Conservation (phyloP, 306 rosid species). For the Cyclanthera cordifolia region DNA sequence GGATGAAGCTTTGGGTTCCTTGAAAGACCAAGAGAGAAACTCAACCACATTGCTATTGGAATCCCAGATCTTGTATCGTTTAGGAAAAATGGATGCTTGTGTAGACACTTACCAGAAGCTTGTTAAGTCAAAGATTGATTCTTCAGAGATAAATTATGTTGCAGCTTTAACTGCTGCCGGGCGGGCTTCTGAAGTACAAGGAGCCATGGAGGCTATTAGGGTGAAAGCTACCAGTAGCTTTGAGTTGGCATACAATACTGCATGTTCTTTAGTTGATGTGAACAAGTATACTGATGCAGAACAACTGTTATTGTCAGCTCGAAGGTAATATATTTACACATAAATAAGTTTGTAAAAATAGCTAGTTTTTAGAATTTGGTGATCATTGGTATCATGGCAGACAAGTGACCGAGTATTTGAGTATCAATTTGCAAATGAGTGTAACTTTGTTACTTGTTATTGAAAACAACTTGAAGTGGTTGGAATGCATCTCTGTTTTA, state of each 20-base stretch:
- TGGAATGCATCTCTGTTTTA: not conserved
- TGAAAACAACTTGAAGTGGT: not conserved
- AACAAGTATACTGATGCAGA: constrained; percentile 72
- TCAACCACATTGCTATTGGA: constrained; percentile 60
- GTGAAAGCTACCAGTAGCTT: constrained; percentile 75
- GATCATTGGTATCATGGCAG: not conserved
- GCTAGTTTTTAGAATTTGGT: not conserved
- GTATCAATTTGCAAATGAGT: not conserved
- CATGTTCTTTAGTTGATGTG: constrained; percentile 71
- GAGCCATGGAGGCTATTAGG: constrained; percentile 57
- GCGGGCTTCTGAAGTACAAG: constrained; percentile 75
- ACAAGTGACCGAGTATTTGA: not conserved
- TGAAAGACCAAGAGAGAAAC: constrained; percentile 47
- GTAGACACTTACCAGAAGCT: constrained; percentile 77
- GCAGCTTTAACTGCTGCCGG: constrained; percentile 77
- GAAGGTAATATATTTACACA: constrained; percentile 44
- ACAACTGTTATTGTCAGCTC: constrained; percentile 67
- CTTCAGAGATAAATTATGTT: constrained; percentile 65
- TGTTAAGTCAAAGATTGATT: constrained; percentile 63
- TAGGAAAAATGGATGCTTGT: constrained; percentile 82
- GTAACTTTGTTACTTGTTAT: not conserved
- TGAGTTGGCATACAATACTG: constrained; percentile 87
- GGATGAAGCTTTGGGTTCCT: constrained; percentile 64
- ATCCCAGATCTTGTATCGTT: constrained; percentile 83
- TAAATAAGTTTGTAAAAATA: constrained; percentile 1